Evolutionary conservation across 345 rosid species (phyloP), one percentile per base, ranked within the genome.

Genomic region (Excoecaria agallocha): DNA sequence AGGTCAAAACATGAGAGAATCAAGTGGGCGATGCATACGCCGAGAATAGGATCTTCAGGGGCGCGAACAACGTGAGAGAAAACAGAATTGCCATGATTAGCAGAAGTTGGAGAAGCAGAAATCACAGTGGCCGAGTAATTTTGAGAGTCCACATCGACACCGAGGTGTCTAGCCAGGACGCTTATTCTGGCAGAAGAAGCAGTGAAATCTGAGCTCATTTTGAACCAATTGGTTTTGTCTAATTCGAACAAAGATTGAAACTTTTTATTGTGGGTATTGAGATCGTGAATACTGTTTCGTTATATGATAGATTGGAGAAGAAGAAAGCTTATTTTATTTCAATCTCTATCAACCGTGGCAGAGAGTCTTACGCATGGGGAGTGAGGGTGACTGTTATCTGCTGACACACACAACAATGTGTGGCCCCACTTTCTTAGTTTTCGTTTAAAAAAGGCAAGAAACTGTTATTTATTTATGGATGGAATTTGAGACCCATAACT

Each of bases 11-110:
- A 38, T 5, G 25, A 72, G 12, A 5, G 22, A 56, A 5, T 37
- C 1, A 24, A 49, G 19, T 3, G 68, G 59, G 10, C 37, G 16
- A 57, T 0, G 16, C 54, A 54, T 74, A 79, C 82, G 4, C 82
- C 82, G 15, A 79, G 82, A 55, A 79, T 79, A 69, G 82, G 68
- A 39, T 79, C 82, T 64, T 79, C 82, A 25, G 82, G 82, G 39
- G 68, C 79, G 11, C 69, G 79, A 75, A 51, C 69, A 37, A 79
- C 64, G 55, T 75, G 76, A 60, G 79, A 65, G 73, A 75, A 79
- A 72, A 66, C 79, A 11, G 79, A 75, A 51, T 60, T 66, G 43
- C 12, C 17, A n/a, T 12, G 17, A 43, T 38, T 22, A 35, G 49
- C 57, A n/a, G 79, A 71, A 0, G 82, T 76, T 0, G 79, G 79